A percentile compares a stretch with the other conserved stretches of the same genome.
phyloP scores from a whole-genome alignment of 805 yeast genomes.

The Torulaspora maleeae region DNA sequence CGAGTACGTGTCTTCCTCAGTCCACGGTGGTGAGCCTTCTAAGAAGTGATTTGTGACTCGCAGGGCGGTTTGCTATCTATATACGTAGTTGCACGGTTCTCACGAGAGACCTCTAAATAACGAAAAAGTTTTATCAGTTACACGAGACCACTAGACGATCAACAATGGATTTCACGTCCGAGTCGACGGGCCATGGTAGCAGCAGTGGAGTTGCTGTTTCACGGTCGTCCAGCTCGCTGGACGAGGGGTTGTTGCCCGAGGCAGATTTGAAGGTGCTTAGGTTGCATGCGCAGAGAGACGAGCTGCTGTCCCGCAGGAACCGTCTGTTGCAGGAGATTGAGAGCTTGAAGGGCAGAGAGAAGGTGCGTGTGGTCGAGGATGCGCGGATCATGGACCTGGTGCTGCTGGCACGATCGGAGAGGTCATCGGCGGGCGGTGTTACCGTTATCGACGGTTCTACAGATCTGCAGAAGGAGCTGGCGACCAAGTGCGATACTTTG shows the following conservation, averaged over 20 bases:
- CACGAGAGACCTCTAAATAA: conserved; percentile 1
- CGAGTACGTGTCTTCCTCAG: conserved; percentile 44
- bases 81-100: background rate
- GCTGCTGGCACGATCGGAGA: conserved; percentile 1
- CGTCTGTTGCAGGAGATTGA: conserved; percentile 19
- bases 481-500: conserved; percentile 26
- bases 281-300: conserved; percentile 23
- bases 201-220: background rate
- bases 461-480: conserved; percentile 19
- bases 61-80: background rate
- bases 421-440: background rate
- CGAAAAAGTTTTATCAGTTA: background rate
- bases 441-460: conserved; percentile 19
- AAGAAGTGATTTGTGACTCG: conserved; percentile 39
- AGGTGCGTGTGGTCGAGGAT: background rate
- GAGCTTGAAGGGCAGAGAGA: conserved; percentile 4
- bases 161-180: conserved; percentile 30
- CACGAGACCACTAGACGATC: background rate
- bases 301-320: conserved; percentile 18
- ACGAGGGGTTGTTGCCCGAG: conserved; percentile 5
- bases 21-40: conserved; percentile 49
- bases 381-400: conserved; percentile 8
- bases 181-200: conserved; percentile 10
- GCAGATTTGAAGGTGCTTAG: conserved; percentile 16
- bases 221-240: conserved; percentile 3